Base-by-base conservation (phyloP, 2,329 filamentous ascomycete species). In the Aureobasidium sp. region DNA sequence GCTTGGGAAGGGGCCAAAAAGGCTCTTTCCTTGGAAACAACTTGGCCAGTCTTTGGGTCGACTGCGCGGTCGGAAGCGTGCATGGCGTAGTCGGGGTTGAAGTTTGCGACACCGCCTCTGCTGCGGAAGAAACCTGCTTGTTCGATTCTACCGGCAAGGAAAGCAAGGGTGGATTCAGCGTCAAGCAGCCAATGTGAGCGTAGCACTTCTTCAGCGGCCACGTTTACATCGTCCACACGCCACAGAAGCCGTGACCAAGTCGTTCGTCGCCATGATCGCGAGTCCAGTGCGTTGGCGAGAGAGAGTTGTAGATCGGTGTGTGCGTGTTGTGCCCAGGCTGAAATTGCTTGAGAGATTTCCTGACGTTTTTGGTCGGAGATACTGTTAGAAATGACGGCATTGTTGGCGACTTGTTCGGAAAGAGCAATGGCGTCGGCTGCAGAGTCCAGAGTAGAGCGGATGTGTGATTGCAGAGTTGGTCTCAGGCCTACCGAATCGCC, bases 221-320 rank as follows among this genome's bases (percentile, higher is more conserved):
- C 88, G 2, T 86, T 85, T 12, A 97, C 90, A 69, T 97, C 93
- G 71, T 97, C 93, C 27, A 94, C 91, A 22, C 91, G 86, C 91
- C 91, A 96, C 71, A 96, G 91, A 0, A 97, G 82, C 73, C 96
- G 96, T 88, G 91, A 97, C 92, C 93, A 97, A 17, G 86, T 83
- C 4, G 96, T 79, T 65, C 89, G 87, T 29, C 85, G 83, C 93
- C 93, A 97, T 42, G 86, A 81, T 20, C 78, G 81, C n/a, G 89
- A 86, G 0, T 83, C 79, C 68, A 97, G 93, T 0, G 90, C 91
- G 48, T 84, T 77, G 66, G 93, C 88, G 1, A 97, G 83, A 67
- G 91, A 84, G 56, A 88, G 83, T 65, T 91, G 89, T 8, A 97
- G 81, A 74, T 97, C 93, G 0, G 85, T 82, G 71, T 97, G 93